Evolutionary conservation across 2,329 filamentous ascomycete species (phyloP).

Genomic region (Fusarium scirpi): DNA sequence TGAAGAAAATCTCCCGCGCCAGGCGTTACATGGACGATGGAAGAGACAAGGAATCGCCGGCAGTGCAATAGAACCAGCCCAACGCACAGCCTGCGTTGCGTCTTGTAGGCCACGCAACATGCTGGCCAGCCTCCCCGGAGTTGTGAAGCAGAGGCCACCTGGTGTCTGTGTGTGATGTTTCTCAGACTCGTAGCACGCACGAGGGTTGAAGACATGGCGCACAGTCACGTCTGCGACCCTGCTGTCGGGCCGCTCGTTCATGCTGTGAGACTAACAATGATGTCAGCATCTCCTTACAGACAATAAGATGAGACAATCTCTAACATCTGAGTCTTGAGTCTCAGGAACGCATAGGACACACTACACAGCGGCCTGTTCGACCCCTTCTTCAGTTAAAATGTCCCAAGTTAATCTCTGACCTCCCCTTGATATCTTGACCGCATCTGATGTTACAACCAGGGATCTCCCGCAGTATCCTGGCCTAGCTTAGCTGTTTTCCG

Average conservation of each 20-base stretch:
- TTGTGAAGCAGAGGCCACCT: constrained; percentile 38
- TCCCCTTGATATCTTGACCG: constrained; percentile 43
- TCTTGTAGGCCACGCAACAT: constrained; percentile 37
- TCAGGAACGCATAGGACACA: constrained; percentile 8
- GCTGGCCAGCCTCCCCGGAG: constrained; percentile 42
- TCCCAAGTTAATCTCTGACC: constrained; percentile 33
- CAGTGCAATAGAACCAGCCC: constrained; percentile 30
- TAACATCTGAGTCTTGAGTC: constrained; percentile 28
- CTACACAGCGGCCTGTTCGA: neutral
- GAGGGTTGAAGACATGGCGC: constrained; percentile 37
- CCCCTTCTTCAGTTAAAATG: constrained; percentile 22
- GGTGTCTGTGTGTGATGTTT: constrained; percentile 37
- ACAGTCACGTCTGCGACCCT: constrained; percentile 35
- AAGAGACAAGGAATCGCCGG: constrained; percentile 37
- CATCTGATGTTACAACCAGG: constrained; percentile 36
- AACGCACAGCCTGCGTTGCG: constrained; percentile 35
- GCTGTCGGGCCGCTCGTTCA: constrained; percentile 24
- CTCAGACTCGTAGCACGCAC: constrained; percentile 29
- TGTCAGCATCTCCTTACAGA: constrained; percentile 42
- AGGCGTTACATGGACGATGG: constrained; percentile 19
- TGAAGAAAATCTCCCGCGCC: constrained; percentile 24
- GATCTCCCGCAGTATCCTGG: constrained; percentile 37
- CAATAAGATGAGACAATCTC: constrained; percentile 34
- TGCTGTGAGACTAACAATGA: constrained; percentile 27
- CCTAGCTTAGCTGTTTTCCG: constrained; percentile 39